phyloP scores from a whole-genome alignment of 306 rosid genomes.

The Cicer bijugum region DNA sequence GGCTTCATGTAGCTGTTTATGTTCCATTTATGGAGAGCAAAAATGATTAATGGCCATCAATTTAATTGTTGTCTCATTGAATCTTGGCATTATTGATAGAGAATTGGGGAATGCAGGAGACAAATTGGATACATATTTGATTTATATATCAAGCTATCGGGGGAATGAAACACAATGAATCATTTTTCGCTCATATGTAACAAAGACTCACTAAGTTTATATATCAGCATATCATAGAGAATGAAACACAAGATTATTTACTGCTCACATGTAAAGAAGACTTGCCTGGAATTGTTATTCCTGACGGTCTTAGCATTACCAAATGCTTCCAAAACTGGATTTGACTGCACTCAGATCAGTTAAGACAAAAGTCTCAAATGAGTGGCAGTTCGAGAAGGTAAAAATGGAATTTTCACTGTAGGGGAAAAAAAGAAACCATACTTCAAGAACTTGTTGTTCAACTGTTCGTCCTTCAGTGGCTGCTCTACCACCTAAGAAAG shows the following conservation, averaged over 20 bases:
- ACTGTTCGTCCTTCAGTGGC: constrained; percentile 98
- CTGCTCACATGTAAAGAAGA: constrained; percentile 42
- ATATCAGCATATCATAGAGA: constrained; percentile 12
- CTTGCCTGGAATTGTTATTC: constrained; percentile 96
- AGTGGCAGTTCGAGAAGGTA: constrained; percentile 33
- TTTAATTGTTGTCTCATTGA: constrained; percentile 1
- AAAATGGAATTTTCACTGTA: background rate
- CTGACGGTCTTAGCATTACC: constrained; percentile 99
- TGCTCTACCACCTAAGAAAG: constrained; percentile 91
- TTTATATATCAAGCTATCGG: constrained; percentile 4
- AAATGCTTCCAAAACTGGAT: constrained; percentile 99
- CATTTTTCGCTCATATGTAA: constrained; percentile 35
- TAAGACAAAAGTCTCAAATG: constrained; percentile 36
- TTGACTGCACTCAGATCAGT: constrained; percentile 72
- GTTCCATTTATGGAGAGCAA: constrained; percentile 38
- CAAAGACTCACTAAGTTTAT: constrained; percentile 12
- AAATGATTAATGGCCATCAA: constrained; percentile 10
- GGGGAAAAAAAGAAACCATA: constrained; percentile 46
- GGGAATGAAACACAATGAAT: constrained; percentile 33
- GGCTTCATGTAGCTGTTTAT: constrained; percentile 5
- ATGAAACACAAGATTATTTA: constrained; percentile 40
- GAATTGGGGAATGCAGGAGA: constrained; percentile 39
- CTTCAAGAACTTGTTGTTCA: constrained; percentile 99
- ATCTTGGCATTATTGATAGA: constrained; percentile 23
- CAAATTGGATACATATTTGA: constrained; percentile 37